Base-by-base conservation (phyloP, 345 rosid species). In the Erucastrum elatum region DNA sequence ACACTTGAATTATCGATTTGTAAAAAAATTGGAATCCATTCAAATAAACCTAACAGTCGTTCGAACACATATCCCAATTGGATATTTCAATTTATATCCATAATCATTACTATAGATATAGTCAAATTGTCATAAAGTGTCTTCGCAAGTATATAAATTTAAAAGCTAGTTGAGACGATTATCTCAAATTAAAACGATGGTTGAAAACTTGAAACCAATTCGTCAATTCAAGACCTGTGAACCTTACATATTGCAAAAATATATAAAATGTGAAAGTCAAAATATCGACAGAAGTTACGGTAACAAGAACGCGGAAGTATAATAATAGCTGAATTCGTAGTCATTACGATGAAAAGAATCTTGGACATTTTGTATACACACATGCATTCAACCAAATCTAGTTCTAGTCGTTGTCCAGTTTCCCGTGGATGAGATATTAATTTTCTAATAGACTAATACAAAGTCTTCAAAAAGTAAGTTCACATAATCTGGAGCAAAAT, bases 301-400 rank as follows among this genome's bases (percentile, higher is more conserved):
- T 34, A 44, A 44, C 62, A 59, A 61, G 26, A 44, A 68, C 70
- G 55, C 44, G 64, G 64, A 69, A 2, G 11, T 12, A 64, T 29
- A 65, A 64, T 29, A 65, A 6, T 58, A 71, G 44, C 67, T 65
- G 29, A 56, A 65, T 65, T 41, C 29, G 8, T 65, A 55, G 37
- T 78, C 26, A 56, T 65, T 37, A 71, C 72, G 68, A 62, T 30
- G n/a, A 77, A 77, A 71, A 56, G 72, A 17, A 71, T 77, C 81
- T 66, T 71, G 61, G 81, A 77, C 80, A 77, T 35, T 70, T 77
- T 70, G 58, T 49, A 63, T 11, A 76, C 27, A 33, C 56, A 68
- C 74, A 58, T 33, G 61, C 27, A 29, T 70, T 62, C 75, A 70
- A 70, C 44, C 2, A 37, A 4, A 37, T 37, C 26, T 37, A 34